Evolutionary conservation across 192 early-diverging fungal genomes (phyloP).

Genomic region (Coemansia sp.): DNA sequence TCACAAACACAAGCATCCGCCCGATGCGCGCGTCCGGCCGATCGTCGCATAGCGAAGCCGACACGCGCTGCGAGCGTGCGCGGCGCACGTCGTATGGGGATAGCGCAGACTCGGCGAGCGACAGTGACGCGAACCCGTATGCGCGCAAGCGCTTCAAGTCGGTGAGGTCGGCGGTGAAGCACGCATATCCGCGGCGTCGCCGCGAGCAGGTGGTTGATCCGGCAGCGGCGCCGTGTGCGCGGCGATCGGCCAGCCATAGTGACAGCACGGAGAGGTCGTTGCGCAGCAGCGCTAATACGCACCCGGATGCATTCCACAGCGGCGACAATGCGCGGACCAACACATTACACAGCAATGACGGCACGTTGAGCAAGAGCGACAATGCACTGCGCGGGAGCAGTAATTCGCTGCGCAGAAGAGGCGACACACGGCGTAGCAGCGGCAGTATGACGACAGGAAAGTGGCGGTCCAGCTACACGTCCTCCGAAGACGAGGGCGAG

Average conservation of each 20-base stretch:
- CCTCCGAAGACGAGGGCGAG: background rate
- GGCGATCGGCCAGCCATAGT: conserved; percentile 35
- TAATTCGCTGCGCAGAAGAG: too few relatives aligned
- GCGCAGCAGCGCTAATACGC: too few relatives aligned
- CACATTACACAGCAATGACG: background rate
- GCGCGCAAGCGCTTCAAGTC: conserved; percentile 44
- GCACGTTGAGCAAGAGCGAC: too few relatives aligned
- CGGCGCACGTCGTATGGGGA: conserved; percentile 45
- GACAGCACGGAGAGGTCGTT: too few relatives aligned
- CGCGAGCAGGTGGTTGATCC: background rate
- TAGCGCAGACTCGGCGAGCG: conserved; percentile 25
- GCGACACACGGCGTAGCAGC: too few relatives aligned
- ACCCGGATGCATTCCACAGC: too few relatives aligned
- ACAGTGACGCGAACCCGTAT: conserved; percentile 39
- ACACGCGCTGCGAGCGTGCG: conserved; percentile 2
- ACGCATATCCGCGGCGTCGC: conserved; percentile 20
- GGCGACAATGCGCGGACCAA: too few relatives aligned
- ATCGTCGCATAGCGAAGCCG: conserved; percentile 4
- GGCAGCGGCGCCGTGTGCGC: conserved; percentile 16
- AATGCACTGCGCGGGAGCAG: too few relatives aligned
- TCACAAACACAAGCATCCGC: conserved; percentile 1
- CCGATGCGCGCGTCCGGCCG: background rate
- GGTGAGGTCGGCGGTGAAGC: conserved; percentile 38
- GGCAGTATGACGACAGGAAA: too few relatives aligned
- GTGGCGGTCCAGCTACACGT: background rate